Evolutionary conservation across 768 basidiomycete species (phyloP).

Genomic region (Xerocomellus dryophilus): DNA sequence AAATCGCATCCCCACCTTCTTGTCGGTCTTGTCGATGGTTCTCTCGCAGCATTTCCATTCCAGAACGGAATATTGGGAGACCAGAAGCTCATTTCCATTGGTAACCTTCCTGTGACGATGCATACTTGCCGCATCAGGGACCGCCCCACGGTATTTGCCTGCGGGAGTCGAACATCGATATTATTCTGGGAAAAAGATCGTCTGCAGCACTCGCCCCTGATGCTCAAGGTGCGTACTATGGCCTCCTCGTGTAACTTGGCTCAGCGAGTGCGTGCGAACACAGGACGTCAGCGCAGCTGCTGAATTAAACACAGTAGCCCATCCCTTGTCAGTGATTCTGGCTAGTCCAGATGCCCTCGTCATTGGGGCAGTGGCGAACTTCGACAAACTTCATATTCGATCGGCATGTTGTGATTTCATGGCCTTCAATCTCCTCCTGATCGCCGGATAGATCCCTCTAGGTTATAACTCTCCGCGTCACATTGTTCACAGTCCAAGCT

Average conservation of each 20-base stretch:
- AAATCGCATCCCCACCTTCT: constrained; percentile 56
- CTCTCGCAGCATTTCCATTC: constrained; percentile 56
- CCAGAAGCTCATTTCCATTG: constrained; percentile 61
- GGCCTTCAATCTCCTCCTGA: not conserved
- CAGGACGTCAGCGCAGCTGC: constrained; percentile 55
- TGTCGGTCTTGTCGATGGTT: constrained; percentile 74
- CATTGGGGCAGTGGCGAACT: constrained; percentile 63
- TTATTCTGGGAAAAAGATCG: constrained; percentile 65
- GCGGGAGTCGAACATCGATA: constrained; percentile 65
- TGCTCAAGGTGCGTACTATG: constrained; percentile 52
- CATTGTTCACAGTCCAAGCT: constrained; percentile 55
- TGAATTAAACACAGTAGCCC: constrained; percentile 45
- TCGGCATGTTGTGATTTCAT: constrained; percentile 45
- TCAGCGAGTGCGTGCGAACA: not conserved
- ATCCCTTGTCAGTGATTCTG: constrained; percentile 56
- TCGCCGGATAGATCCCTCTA: constrained; percentile 53
- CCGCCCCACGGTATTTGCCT: constrained; percentile 61
- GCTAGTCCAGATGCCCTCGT: constrained; percentile 51
- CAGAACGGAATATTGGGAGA: constrained; percentile 40
- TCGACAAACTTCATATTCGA: constrained; percentile 79
- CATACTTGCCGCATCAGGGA: constrained; percentile 54
- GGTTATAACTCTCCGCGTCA: constrained; percentile 70
- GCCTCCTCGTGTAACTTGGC: not conserved
- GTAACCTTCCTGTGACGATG: constrained; percentile 62
- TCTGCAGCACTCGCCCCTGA: constrained; percentile 65